Base-by-base conservation (phyloP, 371 early-diverging fungal genomes). In the Actinomucor elegans region DNA sequence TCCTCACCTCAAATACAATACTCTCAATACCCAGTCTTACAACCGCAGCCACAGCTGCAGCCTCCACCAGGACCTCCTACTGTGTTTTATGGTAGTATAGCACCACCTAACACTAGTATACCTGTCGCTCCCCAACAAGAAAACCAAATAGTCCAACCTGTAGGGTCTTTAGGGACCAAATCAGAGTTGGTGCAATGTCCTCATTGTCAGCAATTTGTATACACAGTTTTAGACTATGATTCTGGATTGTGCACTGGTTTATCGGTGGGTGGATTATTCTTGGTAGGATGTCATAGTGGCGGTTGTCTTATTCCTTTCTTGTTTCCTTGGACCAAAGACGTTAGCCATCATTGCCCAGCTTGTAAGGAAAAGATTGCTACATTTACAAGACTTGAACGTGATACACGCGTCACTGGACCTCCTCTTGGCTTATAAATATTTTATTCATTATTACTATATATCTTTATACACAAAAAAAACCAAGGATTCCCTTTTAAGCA, bases 321-420 rank as follows among this genome's bases (percentile, higher is more conserved):
- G 11, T 56, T 61, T 28, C 62, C 62, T 14, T 56, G 57, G 42
- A 42, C 52, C 21, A 55, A 61, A 24, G 57, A 61, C 37, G 40
- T 61, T 18, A 32, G 27, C 0, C 62, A 61, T 33, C 37, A 28
- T 11, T 61, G 62, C 18, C 62, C 62, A 9, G 38, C 52, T 31
- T 61, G 62, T 26, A 50, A 47, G 31, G 26, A 56, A 26, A 48
- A 42, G 11, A 52, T 61, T n/a, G 62, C 62, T 10, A 61, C 51
- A 17, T 61, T 47, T 26, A 52, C 49, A 41, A 46, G 57, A 56
- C 33, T 61, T 10, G 62, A 56, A 26, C 51, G 62, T 43, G 48
- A 56, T 27, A 55, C 55, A 31, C 18, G 47, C 14, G 38, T 61
- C n/a, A 36, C 32, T 43, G 23, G 54, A 38, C 44, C 44, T n/a